phyloP scores from a whole-genome alignment of 495 filamentous ascomycete species.

The Elasticomyces elasticus region DNA sequence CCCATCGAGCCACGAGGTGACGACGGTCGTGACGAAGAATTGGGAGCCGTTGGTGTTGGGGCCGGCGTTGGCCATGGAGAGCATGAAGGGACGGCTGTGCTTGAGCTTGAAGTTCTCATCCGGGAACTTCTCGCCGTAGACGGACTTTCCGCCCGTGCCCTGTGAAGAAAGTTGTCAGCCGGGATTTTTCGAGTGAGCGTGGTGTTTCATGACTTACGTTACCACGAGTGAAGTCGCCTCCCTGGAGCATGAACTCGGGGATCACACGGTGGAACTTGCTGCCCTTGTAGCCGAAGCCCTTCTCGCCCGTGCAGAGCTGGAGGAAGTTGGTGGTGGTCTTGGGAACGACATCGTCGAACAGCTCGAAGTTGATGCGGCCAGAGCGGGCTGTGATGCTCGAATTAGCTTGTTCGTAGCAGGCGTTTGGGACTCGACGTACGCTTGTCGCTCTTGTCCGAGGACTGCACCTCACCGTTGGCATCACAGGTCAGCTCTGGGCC shows the following conservation, averaged over 20 bases:
- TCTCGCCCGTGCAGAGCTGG: slow-evolving; percentile 84
- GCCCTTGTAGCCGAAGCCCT: slow-evolving; percentile 55
- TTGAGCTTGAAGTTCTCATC: slow-evolving; percentile 68
- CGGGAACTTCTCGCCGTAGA: slow-evolving; percentile 76
- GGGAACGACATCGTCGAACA: slow-evolving; percentile 79
- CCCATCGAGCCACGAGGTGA: slow-evolving; percentile 36
- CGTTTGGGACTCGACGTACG: slow-evolving; percentile 40
- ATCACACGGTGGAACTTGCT: slow-evolving; percentile 40
- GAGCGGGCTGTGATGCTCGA: slow-evolving; percentile 46
- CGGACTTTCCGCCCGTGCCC: slow-evolving; percentile 79
- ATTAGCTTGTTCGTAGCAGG: background rate
- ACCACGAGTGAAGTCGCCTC: slow-evolving; percentile 42
- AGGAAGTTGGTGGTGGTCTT: slow-evolving; percentile 93
- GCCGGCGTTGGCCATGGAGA: slow-evolving; percentile 80
- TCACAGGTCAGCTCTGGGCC: slow-evolving; percentile 50
- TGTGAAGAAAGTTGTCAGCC: slow-evolving; percentile 22
- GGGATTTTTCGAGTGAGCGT: background rate
- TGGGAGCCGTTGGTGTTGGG: slow-evolving; percentile 70
- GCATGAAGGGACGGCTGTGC: slow-evolving; percentile 53
- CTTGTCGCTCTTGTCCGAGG: slow-evolving; percentile 37
- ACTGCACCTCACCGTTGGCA: slow-evolving; percentile 43
- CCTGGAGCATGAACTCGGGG: slow-evolving; percentile 44
- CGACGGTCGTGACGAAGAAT: slow-evolving; percentile 49
- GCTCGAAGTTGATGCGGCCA: slow-evolving; percentile 80
- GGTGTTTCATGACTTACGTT: slow-evolving; percentile 31